A percentile compares a stretch with the other conserved stretches of the same genome.
phyloP scores from a whole-genome alignment of 306 rosid species.

The Rubus parviflorus region DNA sequence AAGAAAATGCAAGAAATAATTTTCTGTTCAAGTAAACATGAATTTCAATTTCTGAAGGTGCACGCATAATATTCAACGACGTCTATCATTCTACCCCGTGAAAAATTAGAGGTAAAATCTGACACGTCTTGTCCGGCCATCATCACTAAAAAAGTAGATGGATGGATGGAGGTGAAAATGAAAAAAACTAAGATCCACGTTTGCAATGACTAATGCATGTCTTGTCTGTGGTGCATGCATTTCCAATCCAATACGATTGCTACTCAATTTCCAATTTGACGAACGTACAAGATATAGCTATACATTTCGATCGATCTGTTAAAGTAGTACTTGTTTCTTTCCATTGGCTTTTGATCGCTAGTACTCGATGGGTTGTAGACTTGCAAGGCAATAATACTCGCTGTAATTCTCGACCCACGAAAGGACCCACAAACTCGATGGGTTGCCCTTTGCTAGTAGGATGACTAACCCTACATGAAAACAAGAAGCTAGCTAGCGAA shows the following conservation, averaged over 20 bases:
- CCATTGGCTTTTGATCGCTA: no score
- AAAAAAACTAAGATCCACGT: neutral
- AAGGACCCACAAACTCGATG: no score
- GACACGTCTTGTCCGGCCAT: neutral
- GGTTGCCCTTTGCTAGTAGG: no score
- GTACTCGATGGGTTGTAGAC: no score
- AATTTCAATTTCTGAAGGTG: neutral
- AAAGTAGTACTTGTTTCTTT: no score
- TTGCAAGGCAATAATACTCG: no score
- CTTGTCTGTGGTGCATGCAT: neutral
- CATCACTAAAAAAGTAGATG: neutral
- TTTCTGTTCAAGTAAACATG: neutral
- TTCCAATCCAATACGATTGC: neutral
- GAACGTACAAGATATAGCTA: neutral
- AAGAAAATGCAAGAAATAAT: neutral
- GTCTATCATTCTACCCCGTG: neutral
- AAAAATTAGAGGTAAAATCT: neutral
- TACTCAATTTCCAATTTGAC: constrained; percentile 8
- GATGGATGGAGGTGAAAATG: neutral
- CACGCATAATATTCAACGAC: neutral
- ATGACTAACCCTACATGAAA: no score
- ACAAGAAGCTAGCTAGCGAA: no score
- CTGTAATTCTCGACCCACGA: no score
- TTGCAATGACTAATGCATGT: constrained; percentile 5
- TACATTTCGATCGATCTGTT: no score